Conservation (phyloP, 257 asterid genomes). For the Salvia miltiorrhiza region DNA sequence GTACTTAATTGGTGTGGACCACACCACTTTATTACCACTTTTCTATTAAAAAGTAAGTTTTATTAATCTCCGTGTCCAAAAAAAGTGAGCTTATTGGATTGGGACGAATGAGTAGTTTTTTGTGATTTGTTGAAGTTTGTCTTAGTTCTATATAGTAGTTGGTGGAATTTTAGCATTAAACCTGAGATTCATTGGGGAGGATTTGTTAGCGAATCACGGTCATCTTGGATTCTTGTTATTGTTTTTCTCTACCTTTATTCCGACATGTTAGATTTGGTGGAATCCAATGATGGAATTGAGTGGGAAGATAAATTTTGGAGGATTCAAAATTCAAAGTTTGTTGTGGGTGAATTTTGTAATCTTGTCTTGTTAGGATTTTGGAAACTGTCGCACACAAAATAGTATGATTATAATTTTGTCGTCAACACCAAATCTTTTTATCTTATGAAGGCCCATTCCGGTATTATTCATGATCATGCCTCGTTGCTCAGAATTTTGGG, state of each 20-base stretch:
- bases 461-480: background rate
- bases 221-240: slow-evolving; percentile 12
- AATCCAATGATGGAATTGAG: slow-evolving; percentile 1
- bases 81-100: too few species aligned
- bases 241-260: background rate
- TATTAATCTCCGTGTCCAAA: too few species aligned
- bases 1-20: too few species aligned
- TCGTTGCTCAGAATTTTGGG: background rate
- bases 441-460: slow-evolving; percentile 16
- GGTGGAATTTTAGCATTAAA: background rate
- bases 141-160: too few species aligned
- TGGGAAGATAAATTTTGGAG: slow-evolving; percentile 1
- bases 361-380: background rate
- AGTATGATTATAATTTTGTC: background rate
- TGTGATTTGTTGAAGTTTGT: too few species aligned
- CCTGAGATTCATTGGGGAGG: background rate
- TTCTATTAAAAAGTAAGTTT: too few species aligned
- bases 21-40: too few species aligned
- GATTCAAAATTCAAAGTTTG: slow-evolving; percentile 22
- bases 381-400: background rate
- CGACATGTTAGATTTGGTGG: background rate
- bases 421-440: background rate
- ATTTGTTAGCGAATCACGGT: background rate
- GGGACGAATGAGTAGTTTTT: too few species aligned
- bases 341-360: background rate